Evolutionary conservation across 2,329 filamentous ascomycete genomes (phyloP), one percentile per base, ranked within the genome.

Genomic region (Didymella glomerata): DNA sequence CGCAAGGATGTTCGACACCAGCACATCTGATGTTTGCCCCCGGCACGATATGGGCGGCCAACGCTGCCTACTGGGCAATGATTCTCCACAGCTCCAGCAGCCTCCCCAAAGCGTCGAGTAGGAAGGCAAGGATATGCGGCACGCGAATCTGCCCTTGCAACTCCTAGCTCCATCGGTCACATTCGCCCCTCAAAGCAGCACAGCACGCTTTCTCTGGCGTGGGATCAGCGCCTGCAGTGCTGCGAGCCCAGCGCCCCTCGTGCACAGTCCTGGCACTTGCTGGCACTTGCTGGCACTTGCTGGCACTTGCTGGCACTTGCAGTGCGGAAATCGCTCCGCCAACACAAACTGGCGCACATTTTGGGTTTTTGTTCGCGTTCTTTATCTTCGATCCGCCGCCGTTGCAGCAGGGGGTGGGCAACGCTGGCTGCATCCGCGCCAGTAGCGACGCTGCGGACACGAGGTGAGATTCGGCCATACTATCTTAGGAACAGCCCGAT

Each of bases 311-410:
- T 20, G 27, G 46, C 52, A 18, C 46, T 46, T 41, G 48, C 32
- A 34, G 32, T 16, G 27, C 61, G 60, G 62, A 60, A 53, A 28
- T 18, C 22, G 18, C 59, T 66, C 62, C 63, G 63, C 50, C 50
- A 55, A 49, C 46, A 52, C 41, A 30, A 47, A 40, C 22, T 49
- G 57, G 30, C 32, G 46, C 46, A 18, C 24, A 22, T 22, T 24
- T 22, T 28, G 27, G 41, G 16, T 22, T 36, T 36, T 52, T 59
- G 32, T 41, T 54, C 56, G 42, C 22, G 36, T 50, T 54, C 46
- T 49, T 59, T 54, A 51, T 51, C 9, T 13, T 54, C 67, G 67
- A 70, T 69, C 64, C 63, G 62, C 60, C 62, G 62, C 67, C 67
- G 68, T 69, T 67, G 59, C 49, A 63, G 59, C 61, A 61, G 64